Evolutionary conservation across 371 early-diverging fungal genomes (phyloP), one percentile per base, ranked within the genome.

Genomic region (Syncephalastrum racemosum): DNA sequence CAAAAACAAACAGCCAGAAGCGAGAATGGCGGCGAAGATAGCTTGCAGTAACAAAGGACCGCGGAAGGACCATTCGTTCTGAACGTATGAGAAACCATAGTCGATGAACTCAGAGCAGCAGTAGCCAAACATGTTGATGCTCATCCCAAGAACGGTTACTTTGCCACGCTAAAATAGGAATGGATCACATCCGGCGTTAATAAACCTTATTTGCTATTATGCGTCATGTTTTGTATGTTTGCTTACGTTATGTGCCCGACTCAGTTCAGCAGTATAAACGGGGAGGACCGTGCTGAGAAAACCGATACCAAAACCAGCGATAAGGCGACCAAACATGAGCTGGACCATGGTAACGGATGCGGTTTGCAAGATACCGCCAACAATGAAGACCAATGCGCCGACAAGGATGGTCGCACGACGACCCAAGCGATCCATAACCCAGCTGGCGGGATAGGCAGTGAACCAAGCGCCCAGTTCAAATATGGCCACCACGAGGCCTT

Each of bases 291-390:
- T 79, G 47, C 71, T 66, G 5, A 75, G 58, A 24, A 76, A 71
- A 25, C 70, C 77, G 52, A 81, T 79, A 19, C 82, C 82, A 54
- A 75, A 76, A 31, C 82, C 82, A 52, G 71, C 60, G 44, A 80
- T 55, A 24, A 79, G 53, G 12, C 81, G 65, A 25, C 81, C 82
- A 31, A 74, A 18, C 23, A 71, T 48, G 46, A 81, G 56, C 15
- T 58, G 53, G 10, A 56, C 64, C 41, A 80, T 50, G 16, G 48
- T 62, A 2, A 25, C 50, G 7, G 81, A 56, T 8, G 63, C 69
- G 12, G 70, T 68, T 56, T 75, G 70, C 4, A 82, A 50, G 41
- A 70, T 46, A 16, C 77, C 70, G n/a, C 80, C 80, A 22, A 73
- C 64, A 53, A 79, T 73, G 51, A 81, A 73, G 10, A 82, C 64